These are phyloP conservation scores for Haplosporangium sp. DNA, from an alignment of 371 early-diverging fungal species.

Conservation along the genomic window DNA sequence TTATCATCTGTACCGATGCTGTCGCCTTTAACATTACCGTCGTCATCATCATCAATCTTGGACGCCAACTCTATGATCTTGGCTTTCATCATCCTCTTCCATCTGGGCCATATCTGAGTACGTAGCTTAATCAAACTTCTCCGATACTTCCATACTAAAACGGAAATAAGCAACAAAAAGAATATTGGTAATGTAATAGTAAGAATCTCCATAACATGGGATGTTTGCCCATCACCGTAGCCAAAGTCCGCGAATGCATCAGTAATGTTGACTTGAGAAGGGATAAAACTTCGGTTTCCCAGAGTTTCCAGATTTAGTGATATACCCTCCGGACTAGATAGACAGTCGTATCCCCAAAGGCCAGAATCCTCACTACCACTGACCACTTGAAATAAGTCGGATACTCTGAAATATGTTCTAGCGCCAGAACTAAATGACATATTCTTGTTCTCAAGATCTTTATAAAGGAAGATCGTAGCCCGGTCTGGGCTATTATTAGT, in stretches of 20 bases:
- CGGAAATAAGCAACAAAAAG: not conserved
- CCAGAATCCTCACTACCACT: not conserved
- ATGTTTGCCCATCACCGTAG: not conserved
- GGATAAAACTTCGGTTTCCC: not conserved
- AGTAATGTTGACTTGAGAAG: no score
- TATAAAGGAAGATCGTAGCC: not conserved
- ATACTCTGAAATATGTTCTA: not conserved
- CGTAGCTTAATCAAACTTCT: not conserved
- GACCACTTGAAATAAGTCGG: not conserved
- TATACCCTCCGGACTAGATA: not conserved
- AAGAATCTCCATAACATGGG: no score
- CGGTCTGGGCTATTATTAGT: no score
- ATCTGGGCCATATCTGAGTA: not conserved
- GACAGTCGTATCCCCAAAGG: not conserved
- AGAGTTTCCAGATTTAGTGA: not conserved
- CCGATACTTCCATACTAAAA: not conserved
- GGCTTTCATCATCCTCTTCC: not conserved
- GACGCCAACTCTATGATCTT: conserved; percentile 4
- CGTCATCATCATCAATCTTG: not conserved
- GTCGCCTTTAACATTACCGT: not conserved
- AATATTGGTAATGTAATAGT: not conserved
- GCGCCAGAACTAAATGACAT: not conserved
- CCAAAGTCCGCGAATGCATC: not conserved
- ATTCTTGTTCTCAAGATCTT: not conserved
- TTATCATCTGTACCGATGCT: not conserved